These are phyloP conservation scores for Fusarium metavorans DNA, from an alignment of 2,329 filamentous ascomycete species.

Conservation along the genomic window DNA sequence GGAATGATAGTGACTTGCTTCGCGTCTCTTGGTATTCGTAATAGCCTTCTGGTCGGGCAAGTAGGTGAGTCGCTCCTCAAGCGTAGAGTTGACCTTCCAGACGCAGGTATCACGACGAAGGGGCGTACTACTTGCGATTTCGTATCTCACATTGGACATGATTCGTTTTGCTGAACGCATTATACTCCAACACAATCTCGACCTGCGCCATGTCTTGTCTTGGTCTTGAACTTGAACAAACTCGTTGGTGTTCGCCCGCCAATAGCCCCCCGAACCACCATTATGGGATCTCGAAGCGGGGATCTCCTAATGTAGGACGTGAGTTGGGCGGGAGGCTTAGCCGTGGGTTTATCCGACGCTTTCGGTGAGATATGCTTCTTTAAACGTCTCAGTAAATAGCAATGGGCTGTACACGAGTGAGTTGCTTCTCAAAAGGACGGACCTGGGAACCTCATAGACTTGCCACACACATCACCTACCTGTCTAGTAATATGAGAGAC, in stretches of 20 bases:
- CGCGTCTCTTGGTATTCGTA: background rate
- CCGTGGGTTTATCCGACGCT: background rate
- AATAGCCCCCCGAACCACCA: background rate
- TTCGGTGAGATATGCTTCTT: background rate
- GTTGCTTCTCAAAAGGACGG: background rate
- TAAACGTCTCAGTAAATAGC: background rate
- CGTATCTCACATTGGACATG: background rate
- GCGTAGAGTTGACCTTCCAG: background rate
- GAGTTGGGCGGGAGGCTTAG: background rate
- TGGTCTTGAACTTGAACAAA: background rate
- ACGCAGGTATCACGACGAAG: background rate
- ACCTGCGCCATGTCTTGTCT: background rate
- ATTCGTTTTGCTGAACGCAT: background rate
- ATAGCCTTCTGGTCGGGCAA: background rate
- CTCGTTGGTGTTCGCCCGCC: background rate
- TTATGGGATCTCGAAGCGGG: background rate
- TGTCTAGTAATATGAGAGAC: background rate
- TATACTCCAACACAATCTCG: background rate
- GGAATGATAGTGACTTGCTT: background rate
- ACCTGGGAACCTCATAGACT: background rate
- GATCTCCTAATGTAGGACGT: background rate
- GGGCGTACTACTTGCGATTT: background rate
- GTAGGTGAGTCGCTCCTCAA: background rate
- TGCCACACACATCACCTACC: background rate
- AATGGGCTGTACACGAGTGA: background rate